Percentiles rank a stretch among this genome's conserved stretches.
Conservation (phyloP, 202 grass and related monocot species). For the Schoenoplectus tabernaemontani region DNA sequence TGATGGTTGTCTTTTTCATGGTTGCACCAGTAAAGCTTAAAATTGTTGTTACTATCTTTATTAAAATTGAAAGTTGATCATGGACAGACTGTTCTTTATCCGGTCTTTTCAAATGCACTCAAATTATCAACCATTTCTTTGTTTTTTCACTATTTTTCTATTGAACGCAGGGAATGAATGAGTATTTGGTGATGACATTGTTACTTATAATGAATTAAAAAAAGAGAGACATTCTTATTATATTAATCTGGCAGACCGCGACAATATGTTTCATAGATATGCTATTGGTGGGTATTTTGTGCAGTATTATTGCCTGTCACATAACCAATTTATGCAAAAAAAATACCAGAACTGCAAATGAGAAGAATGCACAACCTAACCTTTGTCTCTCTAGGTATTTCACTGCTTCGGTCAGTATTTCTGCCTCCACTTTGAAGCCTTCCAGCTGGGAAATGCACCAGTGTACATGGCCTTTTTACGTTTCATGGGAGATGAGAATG, state of each 20-base stretch:
- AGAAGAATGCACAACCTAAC: neutral
- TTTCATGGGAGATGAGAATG: slow-evolving; percentile 89
- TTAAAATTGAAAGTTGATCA: neutral
- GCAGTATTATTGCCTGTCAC: too few species aligned
- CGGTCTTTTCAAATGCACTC: neutral
- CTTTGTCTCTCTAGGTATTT: slow-evolving; percentile 47
- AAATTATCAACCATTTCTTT: neutral
- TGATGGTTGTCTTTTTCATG: slow-evolving; percentile 11
- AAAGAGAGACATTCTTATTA: neutral
- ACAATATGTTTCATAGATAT: neutral
- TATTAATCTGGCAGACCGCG: neutral
- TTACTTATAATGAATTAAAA: neutral
- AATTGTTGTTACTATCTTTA: neutral
- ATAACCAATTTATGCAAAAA: neutral
- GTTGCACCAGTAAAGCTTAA: neutral
- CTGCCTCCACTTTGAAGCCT: slow-evolving; percentile 85
- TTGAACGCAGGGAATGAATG: neutral
- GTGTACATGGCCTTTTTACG: slow-evolving; percentile 82
- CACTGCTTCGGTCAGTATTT: slow-evolving; percentile 88
- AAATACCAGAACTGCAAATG: neutral
- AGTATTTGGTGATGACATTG: neutral
- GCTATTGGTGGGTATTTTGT: neutral
- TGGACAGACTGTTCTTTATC: neutral
- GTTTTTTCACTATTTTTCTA: neutral
- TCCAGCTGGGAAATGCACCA: slow-evolving; percentile 73